Evolutionary conservation across 257 asterid species (phyloP).

Genomic region (Solanum ossicruentum): DNA sequence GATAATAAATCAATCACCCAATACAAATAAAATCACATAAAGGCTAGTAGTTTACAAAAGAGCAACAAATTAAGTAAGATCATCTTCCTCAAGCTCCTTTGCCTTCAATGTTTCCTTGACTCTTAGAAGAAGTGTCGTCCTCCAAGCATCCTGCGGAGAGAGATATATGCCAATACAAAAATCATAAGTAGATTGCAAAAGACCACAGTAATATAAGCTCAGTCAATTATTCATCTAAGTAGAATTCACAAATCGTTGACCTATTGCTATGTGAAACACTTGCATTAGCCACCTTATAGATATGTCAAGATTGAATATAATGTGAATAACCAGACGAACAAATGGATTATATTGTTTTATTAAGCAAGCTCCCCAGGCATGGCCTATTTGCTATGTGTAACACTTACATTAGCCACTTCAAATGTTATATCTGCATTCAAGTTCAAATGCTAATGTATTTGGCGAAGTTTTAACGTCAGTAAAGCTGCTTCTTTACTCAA

Average conservation of each 20-base stretch:
- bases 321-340: not conserved
- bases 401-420: not conserved
- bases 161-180: not conserved
- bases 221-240: not conserved
- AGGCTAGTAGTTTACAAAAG: not conserved
- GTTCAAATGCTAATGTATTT: not conserved
- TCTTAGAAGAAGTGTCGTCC: slow-evolving; percentile 85
- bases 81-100: slow-evolving; percentile 85
- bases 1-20: not conserved
- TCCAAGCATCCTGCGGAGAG: slow-evolving; percentile 67
- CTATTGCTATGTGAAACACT: not conserved
- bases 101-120: slow-evolving; percentile 94
- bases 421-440: not conserved
- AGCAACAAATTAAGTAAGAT: slow-evolving; percentile 50
- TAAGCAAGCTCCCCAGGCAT: not conserved
- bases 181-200: not conserved
- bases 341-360: not conserved
- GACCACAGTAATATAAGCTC: not conserved
- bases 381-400: not conserved
- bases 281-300: not conserved
- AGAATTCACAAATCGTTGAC: not conserved
- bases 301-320: not conserved
- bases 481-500: not conserved
- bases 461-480: not conserved
- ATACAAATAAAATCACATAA: not conserved